A percentile compares a stretch with the other conserved stretches of the same genome.
Conservation (phyloP, 257 asterid species). For the Nicotiana paniculata region DNA sequence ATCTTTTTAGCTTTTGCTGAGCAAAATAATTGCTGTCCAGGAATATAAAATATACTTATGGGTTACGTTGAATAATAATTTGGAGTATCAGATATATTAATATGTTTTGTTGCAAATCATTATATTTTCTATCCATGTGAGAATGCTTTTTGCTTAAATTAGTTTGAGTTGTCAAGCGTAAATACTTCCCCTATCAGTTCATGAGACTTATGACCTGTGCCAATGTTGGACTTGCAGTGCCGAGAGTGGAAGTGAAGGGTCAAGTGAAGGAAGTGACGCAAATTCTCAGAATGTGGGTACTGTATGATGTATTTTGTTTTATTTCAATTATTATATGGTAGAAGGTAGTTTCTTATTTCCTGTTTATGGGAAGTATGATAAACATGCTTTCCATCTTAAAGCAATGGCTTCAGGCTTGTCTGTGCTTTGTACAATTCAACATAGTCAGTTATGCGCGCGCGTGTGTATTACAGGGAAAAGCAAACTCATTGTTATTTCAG, state of each 20-base stretch:
- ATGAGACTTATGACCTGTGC: conserved; percentile 5
- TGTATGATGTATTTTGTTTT: background rate
- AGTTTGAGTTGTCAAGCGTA: background rate
- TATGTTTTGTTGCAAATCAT: background rate
- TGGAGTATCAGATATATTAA: background rate
- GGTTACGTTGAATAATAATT: background rate
- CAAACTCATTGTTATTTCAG: background rate
- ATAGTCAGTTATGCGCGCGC: background rate
- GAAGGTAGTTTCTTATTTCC: background rate
- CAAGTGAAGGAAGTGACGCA: conserved; percentile 85
- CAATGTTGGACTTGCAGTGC: conserved; percentile 47
- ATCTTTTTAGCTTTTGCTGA: background rate
- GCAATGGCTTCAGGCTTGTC: background rate
- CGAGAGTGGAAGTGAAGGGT: conserved; percentile 88
- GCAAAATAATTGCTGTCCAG: background rate
- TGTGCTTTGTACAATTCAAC: background rate
- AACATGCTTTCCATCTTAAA: background rate
- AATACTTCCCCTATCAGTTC: background rate
- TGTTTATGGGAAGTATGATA: background rate
- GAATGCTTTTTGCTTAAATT: background rate
- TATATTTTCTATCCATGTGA: background rate
- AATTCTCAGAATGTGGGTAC: conserved; percentile 81
- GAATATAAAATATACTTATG: background rate
- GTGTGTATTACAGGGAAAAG: background rate
- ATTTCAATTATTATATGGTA: background rate